Conservation (phyloP, 192 early-diverging fungal genomes). For the Umbelopsis sp. region DNA sequence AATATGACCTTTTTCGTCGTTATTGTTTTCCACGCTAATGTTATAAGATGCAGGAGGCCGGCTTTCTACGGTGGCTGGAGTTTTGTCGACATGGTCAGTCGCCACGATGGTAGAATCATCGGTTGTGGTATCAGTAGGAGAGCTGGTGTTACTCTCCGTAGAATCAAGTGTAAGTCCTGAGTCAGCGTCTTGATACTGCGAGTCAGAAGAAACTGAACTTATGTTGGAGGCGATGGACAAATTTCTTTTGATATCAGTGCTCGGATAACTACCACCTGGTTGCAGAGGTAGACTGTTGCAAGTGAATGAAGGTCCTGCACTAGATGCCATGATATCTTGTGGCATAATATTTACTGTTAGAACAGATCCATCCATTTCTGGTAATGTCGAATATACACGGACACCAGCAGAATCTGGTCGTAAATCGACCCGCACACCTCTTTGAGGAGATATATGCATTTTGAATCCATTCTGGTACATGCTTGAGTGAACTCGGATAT, state of each 20-base stretch:
- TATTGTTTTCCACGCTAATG: too few relatives aligned
- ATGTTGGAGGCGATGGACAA: neutral
- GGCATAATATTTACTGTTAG: conserved; percentile 6
- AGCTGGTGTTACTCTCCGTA: neutral
- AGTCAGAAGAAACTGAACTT: neutral
- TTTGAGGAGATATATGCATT: conserved; percentile 37
- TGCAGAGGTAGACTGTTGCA: neutral
- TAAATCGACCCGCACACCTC: conserved; percentile 39
- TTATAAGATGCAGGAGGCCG: too few relatives aligned
- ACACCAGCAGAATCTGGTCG: conserved; percentile 43
- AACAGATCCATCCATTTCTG: conserved; percentile 21
- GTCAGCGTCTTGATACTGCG: conserved; percentile 1
- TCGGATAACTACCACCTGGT: neutral
- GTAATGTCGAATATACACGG: conserved; percentile 39
- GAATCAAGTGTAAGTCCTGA: neutral
- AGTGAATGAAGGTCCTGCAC: neutral
- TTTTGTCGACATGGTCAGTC: too few relatives aligned
- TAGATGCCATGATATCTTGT: neutral
- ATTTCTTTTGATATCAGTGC: neutral
- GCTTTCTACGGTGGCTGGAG: too few relatives aligned
- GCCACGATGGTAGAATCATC: neutral
- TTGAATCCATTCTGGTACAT: conserved; percentile 46
- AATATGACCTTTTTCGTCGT: too few relatives aligned
- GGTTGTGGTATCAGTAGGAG: neutral
- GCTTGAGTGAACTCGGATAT: conserved; percentile 41